phyloP scores from a whole-genome alignment of 495 filamentous ascomycete genomes.

The Aspergillus mulundensis region DNA sequence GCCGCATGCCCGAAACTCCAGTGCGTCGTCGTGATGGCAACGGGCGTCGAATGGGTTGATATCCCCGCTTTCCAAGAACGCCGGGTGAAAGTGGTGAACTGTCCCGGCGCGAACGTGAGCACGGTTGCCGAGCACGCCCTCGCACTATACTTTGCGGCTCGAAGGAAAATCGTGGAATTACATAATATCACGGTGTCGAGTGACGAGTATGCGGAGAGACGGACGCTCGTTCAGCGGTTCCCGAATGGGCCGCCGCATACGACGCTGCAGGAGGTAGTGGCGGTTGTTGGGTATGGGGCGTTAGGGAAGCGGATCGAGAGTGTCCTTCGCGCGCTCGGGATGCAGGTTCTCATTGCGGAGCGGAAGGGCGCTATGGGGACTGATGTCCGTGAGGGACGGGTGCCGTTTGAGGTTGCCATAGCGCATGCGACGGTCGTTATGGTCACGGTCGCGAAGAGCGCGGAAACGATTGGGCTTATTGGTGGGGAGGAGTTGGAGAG shows the following conservation, averaged over 20 bases:
- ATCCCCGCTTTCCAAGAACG: conserved; percentile 38
- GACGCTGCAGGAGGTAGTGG: conserved; percentile 38
- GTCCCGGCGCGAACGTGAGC: conserved; percentile 46
- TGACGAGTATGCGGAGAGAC: neutral
- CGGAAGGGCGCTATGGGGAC: conserved; percentile 32
- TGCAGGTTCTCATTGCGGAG: conserved; percentile 50
- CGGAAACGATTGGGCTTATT: conserved; percentile 44
- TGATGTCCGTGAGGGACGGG: conserved; percentile 28
- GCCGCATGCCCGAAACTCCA: conserved; percentile 34
- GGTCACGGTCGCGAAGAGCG: conserved; percentile 39
- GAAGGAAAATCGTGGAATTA: conserved; percentile 39
- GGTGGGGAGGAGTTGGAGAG: conserved; percentile 40
- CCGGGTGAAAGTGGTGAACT: conserved; percentile 44
- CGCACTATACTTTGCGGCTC: conserved; percentile 49
- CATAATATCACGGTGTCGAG: conserved; percentile 15
- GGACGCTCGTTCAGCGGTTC: conserved; percentile 1
- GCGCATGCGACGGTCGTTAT: conserved; percentile 41
- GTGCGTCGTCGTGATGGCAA: conserved; percentile 47
- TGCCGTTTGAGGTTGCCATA: conserved; percentile 42
- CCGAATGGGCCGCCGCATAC: conserved; percentile 1
- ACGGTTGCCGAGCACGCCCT: conserved; percentile 53
- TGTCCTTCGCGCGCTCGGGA: conserved; percentile 37
- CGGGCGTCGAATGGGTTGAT: conserved; percentile 51
- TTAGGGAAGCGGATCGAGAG: conserved; percentile 41
- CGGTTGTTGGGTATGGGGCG: conserved; percentile 50